Percentiles rank a stretch among this genome's conserved stretches.
Conservation (phyloP, 768 basidiomycete species). For the Trametes punicea region DNA sequence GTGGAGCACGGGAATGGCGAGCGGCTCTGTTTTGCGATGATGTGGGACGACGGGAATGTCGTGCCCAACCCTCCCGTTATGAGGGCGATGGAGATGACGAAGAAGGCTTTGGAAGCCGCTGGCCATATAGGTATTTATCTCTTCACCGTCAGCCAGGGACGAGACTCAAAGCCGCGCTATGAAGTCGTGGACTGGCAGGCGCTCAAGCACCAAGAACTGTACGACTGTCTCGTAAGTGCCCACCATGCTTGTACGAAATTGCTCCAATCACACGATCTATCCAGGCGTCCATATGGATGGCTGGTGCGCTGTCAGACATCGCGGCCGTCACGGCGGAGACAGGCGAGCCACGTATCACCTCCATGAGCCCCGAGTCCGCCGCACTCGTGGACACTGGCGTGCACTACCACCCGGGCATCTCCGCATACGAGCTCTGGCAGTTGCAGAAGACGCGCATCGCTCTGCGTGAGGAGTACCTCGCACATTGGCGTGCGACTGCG, state of each 20-base stretch:
- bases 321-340: slow-evolving; percentile 10
- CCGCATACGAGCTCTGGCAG: slow-evolving; percentile 68
- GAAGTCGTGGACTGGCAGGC: slow-evolving; percentile 72
- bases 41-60: slow-evolving; percentile 64
- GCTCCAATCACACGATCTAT: no score
- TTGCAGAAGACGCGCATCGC: slow-evolving; percentile 49
- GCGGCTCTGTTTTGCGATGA: slow-evolving; percentile 49
- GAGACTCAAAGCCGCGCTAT: no score
- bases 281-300: slow-evolving; percentile 26
- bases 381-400: slow-evolving; percentile 9
- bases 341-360: slow-evolving; percentile 27
- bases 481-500: slow-evolving; percentile 57
- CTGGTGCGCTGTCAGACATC: slow-evolving; percentile 24
- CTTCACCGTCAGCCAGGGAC: no score
- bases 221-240: slow-evolving; percentile 39
- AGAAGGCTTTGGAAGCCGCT: slow-evolving; percentile 52
- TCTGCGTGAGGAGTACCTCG: slow-evolving; percentile 54
- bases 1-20: slow-evolving; percentile 44
- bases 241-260: not conserved
- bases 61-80: slow-evolving; percentile 62
- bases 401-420: slow-evolving; percentile 30
- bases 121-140: slow-evolving; percentile 58
- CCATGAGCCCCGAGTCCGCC: slow-evolving; percentile 22
- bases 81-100: slow-evolving; percentile 55
- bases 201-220: slow-evolving; percentile 48